Percentiles rank a stretch among this genome's conserved stretches.
phyloP scores from a whole-genome alignment of 306 rosid genomes.

The Hippophae gyantsensis region DNA sequence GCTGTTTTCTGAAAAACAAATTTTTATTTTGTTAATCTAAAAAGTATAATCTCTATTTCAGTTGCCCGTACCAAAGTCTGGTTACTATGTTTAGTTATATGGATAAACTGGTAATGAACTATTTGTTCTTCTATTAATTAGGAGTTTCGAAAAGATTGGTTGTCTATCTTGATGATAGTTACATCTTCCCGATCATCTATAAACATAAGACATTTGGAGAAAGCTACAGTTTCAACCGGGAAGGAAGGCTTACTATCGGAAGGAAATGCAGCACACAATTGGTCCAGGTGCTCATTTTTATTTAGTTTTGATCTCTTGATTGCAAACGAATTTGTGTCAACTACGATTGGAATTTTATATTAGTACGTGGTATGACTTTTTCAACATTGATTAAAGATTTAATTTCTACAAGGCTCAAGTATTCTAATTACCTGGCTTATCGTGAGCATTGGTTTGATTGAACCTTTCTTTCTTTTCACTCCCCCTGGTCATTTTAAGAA shows the following conservation, averaged over 20 bases:
- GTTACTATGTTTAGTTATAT: slow-evolving; percentile 1
- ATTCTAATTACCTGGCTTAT: too few relatives aligned
- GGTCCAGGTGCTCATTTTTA: slow-evolving; percentile 74
- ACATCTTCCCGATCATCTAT: slow-evolving; percentile 92
- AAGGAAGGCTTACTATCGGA: slow-evolving; percentile 91
- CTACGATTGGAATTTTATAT: neutral
- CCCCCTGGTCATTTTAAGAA: too few relatives aligned
- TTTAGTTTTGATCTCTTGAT: slow-evolving; percentile 12
- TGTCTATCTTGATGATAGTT: slow-evolving; percentile 74
- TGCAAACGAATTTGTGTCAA: neutral
- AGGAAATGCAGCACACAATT: slow-evolving; percentile 91
- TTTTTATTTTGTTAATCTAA: too few relatives aligned
- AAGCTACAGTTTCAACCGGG: slow-evolving; percentile 95
- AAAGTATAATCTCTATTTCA: too few relatives aligned
- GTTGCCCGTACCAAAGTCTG: neutral
- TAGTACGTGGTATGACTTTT: too few relatives aligned
- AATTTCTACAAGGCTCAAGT: too few relatives aligned
- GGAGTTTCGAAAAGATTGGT: slow-evolving; percentile 95
- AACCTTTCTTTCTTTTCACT: too few relatives aligned
- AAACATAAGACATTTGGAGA: slow-evolving; percentile 97
- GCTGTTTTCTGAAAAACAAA: too few relatives aligned
- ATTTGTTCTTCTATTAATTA: slow-evolving; percentile 21
- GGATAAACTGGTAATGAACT: neutral
- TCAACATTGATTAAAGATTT: too few relatives aligned
- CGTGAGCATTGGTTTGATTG: too few relatives aligned